Evolutionary conservation across 768 basidiomycete genomes (phyloP), one percentile per base, ranked within the genome.

Genomic region (Suillus alpinus): DNA sequence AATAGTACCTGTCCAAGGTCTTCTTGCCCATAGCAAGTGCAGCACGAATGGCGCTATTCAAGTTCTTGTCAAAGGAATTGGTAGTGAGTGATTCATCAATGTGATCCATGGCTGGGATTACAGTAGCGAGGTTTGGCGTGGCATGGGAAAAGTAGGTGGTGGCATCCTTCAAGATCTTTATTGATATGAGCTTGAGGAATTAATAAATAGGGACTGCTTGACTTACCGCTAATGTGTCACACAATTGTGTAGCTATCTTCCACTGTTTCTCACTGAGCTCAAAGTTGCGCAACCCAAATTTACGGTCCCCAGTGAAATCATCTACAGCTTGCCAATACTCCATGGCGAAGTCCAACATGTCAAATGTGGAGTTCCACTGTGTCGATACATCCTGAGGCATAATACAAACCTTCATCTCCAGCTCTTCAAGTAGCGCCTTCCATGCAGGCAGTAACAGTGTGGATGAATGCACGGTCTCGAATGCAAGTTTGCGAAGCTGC

Each of bases 31-130:
- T 50, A 0, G 10, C 34, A 1, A 69, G 36, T 0, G 66, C 46
- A 5, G 62, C 62, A 1, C n/a, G 47, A 44, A 67, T 36, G 36
- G 36, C 10, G 36, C 9, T 36, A 36, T 36, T 36, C 36, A 36
- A 36, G 9, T 36, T 9, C 36, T 36, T 36, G 36, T 36, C 10
- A 10, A 10, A 36, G 9, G 41, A 67, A 40, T 58, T 46, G 1
- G 49, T 71, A 9, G 66, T 55, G 16, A 72, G 53, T 37, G 41
- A 43, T 7, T 62, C 16, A 51, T 79, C 66, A 20, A 77, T 69
- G 36, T 67, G 52, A 51, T 79, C 76, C 75, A 77, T 76, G 9
- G 72, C 75, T 13, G 76, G 77, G 16, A 79, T 78, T 4, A 77
- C 73, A 0, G 49, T 65, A 1, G 73, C 65, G 3, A 79, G 62